Percentiles rank a stretch among this genome's conserved stretches.
These are phyloP conservation scores for Gossypium thurberi DNA, from an alignment of 345 rosid genomes.

Conservation along the genomic window DNA sequence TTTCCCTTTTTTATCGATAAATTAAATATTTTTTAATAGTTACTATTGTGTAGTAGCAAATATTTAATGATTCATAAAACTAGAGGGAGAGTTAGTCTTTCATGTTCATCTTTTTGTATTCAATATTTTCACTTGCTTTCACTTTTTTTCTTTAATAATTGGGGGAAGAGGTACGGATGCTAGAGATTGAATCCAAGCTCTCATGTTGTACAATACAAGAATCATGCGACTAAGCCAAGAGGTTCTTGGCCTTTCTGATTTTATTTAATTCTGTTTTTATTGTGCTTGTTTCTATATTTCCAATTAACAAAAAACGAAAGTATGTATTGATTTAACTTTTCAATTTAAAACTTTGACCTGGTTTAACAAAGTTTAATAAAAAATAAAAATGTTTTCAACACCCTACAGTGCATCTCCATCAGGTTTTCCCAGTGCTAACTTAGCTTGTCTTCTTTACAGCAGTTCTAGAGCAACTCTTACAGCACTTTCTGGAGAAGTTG, in stretches of 20 bases:
- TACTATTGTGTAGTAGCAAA: neutral
- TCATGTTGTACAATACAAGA: too few species aligned
- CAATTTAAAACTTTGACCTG: neutral
- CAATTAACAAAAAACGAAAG: neutral
- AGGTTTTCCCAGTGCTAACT: neutral
- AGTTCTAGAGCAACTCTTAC: neutral
- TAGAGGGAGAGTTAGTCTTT: neutral
- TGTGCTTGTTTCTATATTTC: neutral
- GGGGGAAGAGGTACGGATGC: too few species aligned
- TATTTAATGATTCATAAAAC: neutral
- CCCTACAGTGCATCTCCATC: neutral
- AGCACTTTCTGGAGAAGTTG: neutral
- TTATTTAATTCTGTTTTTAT: neutral
- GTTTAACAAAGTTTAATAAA: neutral
- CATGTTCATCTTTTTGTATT: neutral
- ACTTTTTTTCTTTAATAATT: too few species aligned
- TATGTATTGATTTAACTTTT: neutral
- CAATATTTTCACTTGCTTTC: neutral
- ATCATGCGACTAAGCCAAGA: too few species aligned
- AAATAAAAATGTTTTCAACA: neutral
- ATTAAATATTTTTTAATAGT: neutral
- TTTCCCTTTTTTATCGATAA: too few species aligned
- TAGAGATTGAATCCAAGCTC: too few species aligned
- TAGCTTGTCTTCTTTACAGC: neutral
- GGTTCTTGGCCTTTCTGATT: too few species aligned